Percentiles rank a stretch among this genome's conserved stretches.
phyloP scores from a whole-genome alignment of 495 filamentous ascomycete genomes.

The Geoglossum glabrum region DNA sequence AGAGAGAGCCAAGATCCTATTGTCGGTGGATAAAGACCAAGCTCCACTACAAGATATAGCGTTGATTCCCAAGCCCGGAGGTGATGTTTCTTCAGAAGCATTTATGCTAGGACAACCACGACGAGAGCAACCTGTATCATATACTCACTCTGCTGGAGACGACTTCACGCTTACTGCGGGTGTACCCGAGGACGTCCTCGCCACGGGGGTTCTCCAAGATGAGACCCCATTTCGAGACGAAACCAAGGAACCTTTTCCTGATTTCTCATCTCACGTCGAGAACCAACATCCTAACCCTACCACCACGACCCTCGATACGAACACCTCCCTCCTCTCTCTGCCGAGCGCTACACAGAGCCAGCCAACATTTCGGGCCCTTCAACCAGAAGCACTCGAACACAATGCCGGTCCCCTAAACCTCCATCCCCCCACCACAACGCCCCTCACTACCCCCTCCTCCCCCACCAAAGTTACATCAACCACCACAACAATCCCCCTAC shows the following conservation, averaged over 20 bases:
- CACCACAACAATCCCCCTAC: constrained; percentile 24
- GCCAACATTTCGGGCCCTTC: constrained; percentile 17
- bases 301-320: constrained; percentile 28
- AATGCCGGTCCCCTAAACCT: not conserved
- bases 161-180: not conserved
- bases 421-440: not conserved
- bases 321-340: constrained; percentile 33
- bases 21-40: not conserved
- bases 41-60: not conserved
- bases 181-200: not conserved
- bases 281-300: constrained; percentile 18
- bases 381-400: not conserved
- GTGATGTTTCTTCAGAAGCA: constrained; percentile 2
- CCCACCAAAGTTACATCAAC: constrained; percentile 10
- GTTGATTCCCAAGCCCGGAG: not conserved
- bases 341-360: constrained; percentile 27
- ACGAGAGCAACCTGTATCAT: not conserved
- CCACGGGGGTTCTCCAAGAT: not conserved
- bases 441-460: not conserved
- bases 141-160: not conserved
- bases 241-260: not conserved
- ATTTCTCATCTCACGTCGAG: not conserved
- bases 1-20: constrained; percentile 6
- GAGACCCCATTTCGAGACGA: not conserved
- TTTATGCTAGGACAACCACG: not conserved